Evolutionary conservation across 148 eudicot genomes (phyloP), one percentile per base, ranked within the genome.

Genomic region (Nepenthes mirabilis): DNA sequence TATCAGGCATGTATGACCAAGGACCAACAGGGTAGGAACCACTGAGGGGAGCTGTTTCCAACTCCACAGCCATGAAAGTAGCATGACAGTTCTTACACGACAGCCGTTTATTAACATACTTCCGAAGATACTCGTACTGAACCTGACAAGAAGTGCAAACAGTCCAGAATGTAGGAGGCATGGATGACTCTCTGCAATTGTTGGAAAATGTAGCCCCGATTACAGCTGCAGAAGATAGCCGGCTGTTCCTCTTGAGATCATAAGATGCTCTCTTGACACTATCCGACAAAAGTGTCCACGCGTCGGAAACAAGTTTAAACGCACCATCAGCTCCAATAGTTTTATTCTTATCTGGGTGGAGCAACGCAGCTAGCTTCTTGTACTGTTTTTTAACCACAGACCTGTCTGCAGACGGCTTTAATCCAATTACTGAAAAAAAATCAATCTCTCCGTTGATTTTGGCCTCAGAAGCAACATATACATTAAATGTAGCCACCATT

Each of bases 141-240:
- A 93, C 97, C 58, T 84, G 99, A 79, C 99, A 93, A 33, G 99
- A 89, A 34, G 99, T 89, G 65, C 99, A 93, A 5, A 93, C 83
- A 4, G 99, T 93, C 99, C 99, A 93, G 75, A 93, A 93, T 13
- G 99, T 89, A 58, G 91, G 96, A 68, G 95, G 78, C 37, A 72
- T 51, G 43, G 77, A 12, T 60, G 83, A 68, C 59, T 65, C 67
- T 47, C 76, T 71, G 72, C 67, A 74, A 56, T 59, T 67, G 14
- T 72, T 77, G 36, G 72, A 65, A 75, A 55, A 65, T 10, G 78
- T 11, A 55, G 70, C 62, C 55, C 74, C 82, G 52, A 77, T 34
- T 48, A 69, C 64, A 40, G 72, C 71, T 7, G 70, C 70, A 59
- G 80, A 63, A 32, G 74, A 43, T 34, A 74, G 45, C 14, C 74